phyloP scores from a whole-genome alignment of 331 rosid genomes.

The Quercus tomentella region DNA sequence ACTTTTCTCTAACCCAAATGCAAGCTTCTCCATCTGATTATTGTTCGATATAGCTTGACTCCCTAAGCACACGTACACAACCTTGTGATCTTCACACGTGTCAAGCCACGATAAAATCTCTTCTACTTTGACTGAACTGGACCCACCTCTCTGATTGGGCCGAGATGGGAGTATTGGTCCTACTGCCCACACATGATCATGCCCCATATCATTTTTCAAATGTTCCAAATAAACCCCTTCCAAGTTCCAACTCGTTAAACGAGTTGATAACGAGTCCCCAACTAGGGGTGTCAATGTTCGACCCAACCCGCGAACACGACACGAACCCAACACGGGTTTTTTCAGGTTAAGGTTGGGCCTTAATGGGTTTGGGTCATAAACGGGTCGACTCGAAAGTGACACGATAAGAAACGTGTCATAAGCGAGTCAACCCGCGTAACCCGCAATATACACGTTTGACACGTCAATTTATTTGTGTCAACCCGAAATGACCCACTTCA shows the following conservation, averaged over 20 bases:
- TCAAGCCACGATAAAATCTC: constrained; percentile 47
- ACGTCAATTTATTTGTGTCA: too few species aligned
- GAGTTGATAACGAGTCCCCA: constrained; percentile 27
- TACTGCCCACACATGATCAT: constrained; percentile 23
- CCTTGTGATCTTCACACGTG: constrained; percentile 2
- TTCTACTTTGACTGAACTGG: constrained; percentile 2
- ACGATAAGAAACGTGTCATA: too few species aligned
- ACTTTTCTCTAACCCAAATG: constrained; percentile 28
- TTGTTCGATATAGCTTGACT: constrained; percentile 17
- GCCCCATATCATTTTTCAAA: constrained; percentile 15
- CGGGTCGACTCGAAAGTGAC: too few species aligned
- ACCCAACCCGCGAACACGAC: too few species aligned
- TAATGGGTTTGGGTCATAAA: too few species aligned
- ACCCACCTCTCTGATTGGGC: constrained; percentile 24
- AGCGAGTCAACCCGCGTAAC: too few species aligned
- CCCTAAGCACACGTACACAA: constrained; percentile 53
- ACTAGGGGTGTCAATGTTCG: too few species aligned
- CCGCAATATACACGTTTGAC: too few species aligned
- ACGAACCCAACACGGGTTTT: too few species aligned
- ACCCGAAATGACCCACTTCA: too few species aligned
- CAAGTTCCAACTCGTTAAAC: constrained; percentile 21
- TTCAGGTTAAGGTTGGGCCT: too few species aligned
- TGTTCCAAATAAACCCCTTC: constrained; percentile 17
- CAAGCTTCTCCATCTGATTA: constrained; percentile 25
- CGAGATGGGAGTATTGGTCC: constrained; percentile 26